Conservation (phyloP, 805 yeast species). For the Yarrowia osloensis region DNA sequence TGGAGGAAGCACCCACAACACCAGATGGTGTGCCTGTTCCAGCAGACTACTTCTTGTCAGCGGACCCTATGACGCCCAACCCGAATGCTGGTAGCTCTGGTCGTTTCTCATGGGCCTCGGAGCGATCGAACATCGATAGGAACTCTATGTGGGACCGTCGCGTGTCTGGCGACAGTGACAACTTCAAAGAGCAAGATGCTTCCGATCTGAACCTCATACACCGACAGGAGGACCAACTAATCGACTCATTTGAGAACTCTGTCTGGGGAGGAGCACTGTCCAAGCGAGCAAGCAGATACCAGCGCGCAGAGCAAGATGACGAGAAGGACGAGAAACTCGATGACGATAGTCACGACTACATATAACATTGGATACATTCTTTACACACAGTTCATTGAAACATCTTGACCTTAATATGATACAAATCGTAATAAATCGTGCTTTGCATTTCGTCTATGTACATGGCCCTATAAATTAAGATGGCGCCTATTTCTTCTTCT, state of each 20-base stretch:
- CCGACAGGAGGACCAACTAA: conserved; percentile 14
- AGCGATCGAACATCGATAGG: neutral
- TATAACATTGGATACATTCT: neutral
- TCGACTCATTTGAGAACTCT: conserved; percentile 31
- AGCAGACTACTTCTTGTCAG: neutral
- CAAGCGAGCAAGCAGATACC: conserved; percentile 34
- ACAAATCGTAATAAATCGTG: neutral
- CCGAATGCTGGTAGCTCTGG: conserved; percentile 1
- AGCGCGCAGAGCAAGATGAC: conserved; percentile 19
- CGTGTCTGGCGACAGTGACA: neutral
- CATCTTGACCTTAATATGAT: too few species aligned
- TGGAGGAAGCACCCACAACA: conserved; percentile 3
- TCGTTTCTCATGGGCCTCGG: conserved; percentile 12
- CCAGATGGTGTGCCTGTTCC: conserved; percentile 13
- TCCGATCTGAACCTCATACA: conserved; percentile 5
- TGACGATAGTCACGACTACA: neutral
- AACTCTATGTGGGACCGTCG: conserved; percentile 5
- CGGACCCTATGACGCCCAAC: conserved; percentile 13
- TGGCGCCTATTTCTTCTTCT: conserved; percentile 32
- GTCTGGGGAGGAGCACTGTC: conserved; percentile 37
- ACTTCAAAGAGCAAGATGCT: neutral
- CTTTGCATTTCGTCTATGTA: neutral
- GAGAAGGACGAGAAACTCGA: conserved; percentile 1
- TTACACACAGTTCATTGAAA: too few species aligned
- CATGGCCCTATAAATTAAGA: conserved; percentile 27